phyloP scores from a whole-genome alignment of 345 rosid species.

The Sonneratia caseolaris region DNA sequence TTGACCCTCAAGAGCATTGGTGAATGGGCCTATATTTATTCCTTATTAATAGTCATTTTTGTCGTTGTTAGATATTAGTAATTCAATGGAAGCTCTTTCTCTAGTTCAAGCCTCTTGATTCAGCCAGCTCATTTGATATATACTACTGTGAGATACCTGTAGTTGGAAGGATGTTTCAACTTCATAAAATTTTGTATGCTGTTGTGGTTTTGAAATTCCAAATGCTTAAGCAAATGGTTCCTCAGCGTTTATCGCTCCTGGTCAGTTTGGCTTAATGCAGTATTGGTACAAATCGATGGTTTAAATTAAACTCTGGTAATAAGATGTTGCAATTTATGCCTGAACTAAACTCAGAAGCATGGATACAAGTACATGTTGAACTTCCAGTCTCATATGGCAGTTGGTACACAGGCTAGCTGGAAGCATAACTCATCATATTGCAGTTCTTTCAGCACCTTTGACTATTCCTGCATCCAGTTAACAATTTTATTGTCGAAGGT shows the following conservation, averaged over 20 bases:
- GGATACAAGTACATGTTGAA: not conserved
- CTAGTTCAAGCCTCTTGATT: not conserved
- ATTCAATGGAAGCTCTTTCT: not conserved
- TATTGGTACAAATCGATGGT: not conserved
- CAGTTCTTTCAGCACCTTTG: not conserved
- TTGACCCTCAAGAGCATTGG: not conserved
- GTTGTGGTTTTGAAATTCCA: not conserved
- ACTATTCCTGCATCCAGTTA: not conserved
- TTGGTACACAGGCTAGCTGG: not conserved
- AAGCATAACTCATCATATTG: not conserved
- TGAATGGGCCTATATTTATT: not conserved
- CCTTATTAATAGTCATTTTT: not conserved
- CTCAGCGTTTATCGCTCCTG: not conserved
- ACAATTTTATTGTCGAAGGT: not conserved
- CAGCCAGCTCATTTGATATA: not conserved
- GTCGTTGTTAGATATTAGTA: not conserved
- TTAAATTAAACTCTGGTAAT: not conserved
- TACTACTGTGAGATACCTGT: not conserved
- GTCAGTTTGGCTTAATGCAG: not conserved
- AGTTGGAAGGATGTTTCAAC: not conserved
- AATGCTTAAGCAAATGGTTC: not conserved
- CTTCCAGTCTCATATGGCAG: not conserved
- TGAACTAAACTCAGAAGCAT: not conserved
- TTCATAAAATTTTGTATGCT: not conserved
- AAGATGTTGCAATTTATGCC: not conserved